A percentile compares a stretch with the other conserved stretches of the same genome.
Conservation (phyloP, 176 grass and related monocot genomes). For the Dactylis glomerata region DNA sequence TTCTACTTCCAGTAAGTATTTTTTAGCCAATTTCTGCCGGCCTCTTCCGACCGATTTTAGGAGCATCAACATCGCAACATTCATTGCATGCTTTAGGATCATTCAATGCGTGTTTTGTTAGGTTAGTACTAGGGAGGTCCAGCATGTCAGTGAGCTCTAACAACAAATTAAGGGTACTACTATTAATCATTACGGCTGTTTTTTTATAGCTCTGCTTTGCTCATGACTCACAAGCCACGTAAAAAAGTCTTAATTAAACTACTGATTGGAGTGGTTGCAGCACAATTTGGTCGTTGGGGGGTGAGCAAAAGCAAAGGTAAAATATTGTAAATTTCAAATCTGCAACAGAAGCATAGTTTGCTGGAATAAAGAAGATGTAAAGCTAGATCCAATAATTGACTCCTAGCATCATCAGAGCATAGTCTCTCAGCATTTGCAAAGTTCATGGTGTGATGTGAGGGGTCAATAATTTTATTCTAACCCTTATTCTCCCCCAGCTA, state of each 20-base stretch:
- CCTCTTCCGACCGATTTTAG: slow-evolving; percentile 11
- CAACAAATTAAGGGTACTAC: slow-evolving; percentile 13
- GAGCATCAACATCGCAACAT: background rate
- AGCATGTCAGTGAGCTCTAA: background rate
- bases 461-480: slow-evolving; percentile 2
- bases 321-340: slow-evolving; percentile 19
- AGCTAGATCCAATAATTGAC: slow-evolving; percentile 50
- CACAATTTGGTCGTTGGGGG: slow-evolving; percentile 38
- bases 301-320: slow-evolving; percentile 22
- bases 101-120: slow-evolving; percentile 26
- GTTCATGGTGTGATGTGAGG: slow-evolving; percentile 10
- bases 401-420: slow-evolving; percentile 23
- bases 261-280: slow-evolving; percentile 33
- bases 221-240: background rate
- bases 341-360: slow-evolving; percentile 29
- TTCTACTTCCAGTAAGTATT: background rate
- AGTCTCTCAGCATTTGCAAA: background rate
- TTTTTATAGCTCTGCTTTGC: slow-evolving; percentile 22
- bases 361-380: slow-evolving; percentile 23
- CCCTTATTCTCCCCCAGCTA: slow-evolving; percentile 28
- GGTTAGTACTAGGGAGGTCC: background rate
- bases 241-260: slow-evolving; percentile 42
- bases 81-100: slow-evolving; percentile 7
- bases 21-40: background rate
- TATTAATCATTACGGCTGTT: background rate